Base-by-base conservation (phyloP, 768 basidiomycete genomes). In the Sporobolomyces phaffii region DNA sequence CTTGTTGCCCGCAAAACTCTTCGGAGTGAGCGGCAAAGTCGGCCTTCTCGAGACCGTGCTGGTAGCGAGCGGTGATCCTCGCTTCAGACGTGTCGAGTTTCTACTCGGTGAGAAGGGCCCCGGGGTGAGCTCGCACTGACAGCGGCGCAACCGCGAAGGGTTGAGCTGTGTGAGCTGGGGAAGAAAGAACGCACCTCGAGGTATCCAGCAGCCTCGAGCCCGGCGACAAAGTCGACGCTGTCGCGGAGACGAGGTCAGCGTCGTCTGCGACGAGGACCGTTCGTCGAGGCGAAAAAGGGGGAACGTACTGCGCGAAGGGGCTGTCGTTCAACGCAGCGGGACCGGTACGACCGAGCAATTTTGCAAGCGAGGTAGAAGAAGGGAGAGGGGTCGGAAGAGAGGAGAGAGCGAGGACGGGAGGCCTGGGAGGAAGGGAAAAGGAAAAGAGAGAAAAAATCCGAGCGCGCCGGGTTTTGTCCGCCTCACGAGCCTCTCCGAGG, bases 171-270 rank as follows among this genome's bases (percentile, higher is more conserved):
- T 22, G 11, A 15, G 11, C 7, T 14, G 47, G 28, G 24, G 15
- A 36, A 20, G 5, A n/a, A 34, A 11, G 17, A 20, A 14, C 62
- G n/a, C 52, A 58, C 63, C 57, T 69, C 62, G 24, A 65, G 64
- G 61, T 70, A 70, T 2, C 69, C 69, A 15, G 61, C 60, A 24
- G 69, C 69, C 57, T 70, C 69, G 45, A 70, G 64, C 2, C 64
- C 69, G 24, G 61, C 60, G 15, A 51, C 61, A 57, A 70, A 70
- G 26, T 38, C 57, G 56, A 56, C 54, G 41, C 66, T 68, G 43
- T 26, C 22, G 40, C 11, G 15, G n/a, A 18, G 20, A 29, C 10
- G 8, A 11, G 7, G 36, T 26, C 29, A 33, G 22, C 9, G n/a
- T n/a, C n/a, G n/a, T n/a, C n/a, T n/a, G 14, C 7, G 14, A 17